These are phyloP conservation scores for Trichoderma hamatum DNA, from an alignment of 2,329 filamentous ascomycete species.

Conservation along the genomic window DNA sequence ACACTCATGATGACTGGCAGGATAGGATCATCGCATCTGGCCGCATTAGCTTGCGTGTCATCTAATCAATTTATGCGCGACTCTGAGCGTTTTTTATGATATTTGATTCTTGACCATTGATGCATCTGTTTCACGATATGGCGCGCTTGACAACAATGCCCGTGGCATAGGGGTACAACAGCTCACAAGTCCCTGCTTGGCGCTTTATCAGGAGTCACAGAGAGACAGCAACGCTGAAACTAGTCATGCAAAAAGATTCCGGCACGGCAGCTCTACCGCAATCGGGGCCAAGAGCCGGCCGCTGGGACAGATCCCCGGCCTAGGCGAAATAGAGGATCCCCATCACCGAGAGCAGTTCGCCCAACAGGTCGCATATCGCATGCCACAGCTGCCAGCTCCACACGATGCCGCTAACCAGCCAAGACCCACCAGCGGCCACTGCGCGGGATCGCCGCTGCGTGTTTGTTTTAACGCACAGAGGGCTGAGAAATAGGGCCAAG, in stretches of 20 bases:
- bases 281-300: slow-evolving; percentile 13
- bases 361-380: background rate
- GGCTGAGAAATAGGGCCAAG: background rate
- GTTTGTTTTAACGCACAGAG: background rate
- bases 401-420: background rate
- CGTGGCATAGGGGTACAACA: too few relatives aligned
- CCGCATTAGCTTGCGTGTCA: background rate
- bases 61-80: background rate
- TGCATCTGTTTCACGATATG: background rate
- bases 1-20: background rate
- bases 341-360: slow-evolving; percentile 2
- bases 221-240: background rate
- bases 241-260: background rate
- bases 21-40: background rate
- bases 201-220: too few relatives aligned
- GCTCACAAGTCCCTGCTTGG: too few relatives aligned
- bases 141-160: background rate
- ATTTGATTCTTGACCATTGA: background rate
- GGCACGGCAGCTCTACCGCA: slow-evolving; percentile 18
- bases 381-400: background rate
- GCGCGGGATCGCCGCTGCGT: slow-evolving; percentile 3
- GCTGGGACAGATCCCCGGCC: background rate
- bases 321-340: background rate
- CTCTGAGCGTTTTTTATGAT: background rate
- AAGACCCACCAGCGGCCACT: background rate